Conservation (phyloP, 2,329 filamentous ascomycete genomes). For the Arthroderma uncinatum region DNA sequence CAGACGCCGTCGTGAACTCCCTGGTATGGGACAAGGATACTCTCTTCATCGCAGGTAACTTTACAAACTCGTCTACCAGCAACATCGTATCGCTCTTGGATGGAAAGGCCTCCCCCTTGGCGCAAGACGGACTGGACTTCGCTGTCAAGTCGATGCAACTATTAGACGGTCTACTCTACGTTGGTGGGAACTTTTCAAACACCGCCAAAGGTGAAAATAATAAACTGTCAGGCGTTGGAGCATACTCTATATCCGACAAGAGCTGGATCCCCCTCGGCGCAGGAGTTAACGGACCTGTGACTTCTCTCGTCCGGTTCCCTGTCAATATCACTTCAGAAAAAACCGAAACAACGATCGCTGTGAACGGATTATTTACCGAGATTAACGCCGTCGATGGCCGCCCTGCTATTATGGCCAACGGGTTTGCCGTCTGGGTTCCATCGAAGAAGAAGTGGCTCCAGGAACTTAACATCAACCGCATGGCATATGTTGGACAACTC, state of each 20-base stretch:
- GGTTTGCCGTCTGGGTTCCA: slow-evolving; percentile 87
- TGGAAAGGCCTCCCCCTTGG: slow-evolving; percentile 49
- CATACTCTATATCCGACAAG: slow-evolving; percentile 58
- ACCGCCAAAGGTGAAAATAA: slow-evolving; percentile 50
- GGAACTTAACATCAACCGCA: slow-evolving; percentile 55
- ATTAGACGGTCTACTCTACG: slow-evolving; percentile 57
- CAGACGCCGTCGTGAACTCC: slow-evolving; percentile 57
- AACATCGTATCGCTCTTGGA: slow-evolving; percentile 68
- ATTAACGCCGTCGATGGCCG: slow-evolving; percentile 49
- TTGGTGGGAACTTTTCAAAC: slow-evolving; percentile 75
- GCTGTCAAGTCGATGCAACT: slow-evolving; percentile 62
- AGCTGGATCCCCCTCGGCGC: slow-evolving; percentile 70
- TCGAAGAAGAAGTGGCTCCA: slow-evolving; percentile 78
- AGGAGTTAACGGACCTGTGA: slow-evolving; percentile 71
- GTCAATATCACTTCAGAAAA: slow-evolving; percentile 63
- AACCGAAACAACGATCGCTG: slow-evolving; percentile 61
- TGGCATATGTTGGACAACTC: slow-evolving; percentile 60
- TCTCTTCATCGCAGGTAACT: slow-evolving; percentile 74
- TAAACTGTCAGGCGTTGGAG: slow-evolving; percentile 64
- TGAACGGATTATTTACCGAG: slow-evolving; percentile 69
- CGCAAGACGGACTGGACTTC: slow-evolving; percentile 67
- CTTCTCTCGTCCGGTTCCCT: slow-evolving; percentile 60
- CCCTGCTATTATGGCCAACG: slow-evolving; percentile 50
- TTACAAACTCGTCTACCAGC: slow-evolving; percentile 54
- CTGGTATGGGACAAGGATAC: slow-evolving; percentile 54